phyloP scores from a whole-genome alignment of 1,284 basidiomycete species.

The Apiotrichum akiyoshidainum region DNA sequence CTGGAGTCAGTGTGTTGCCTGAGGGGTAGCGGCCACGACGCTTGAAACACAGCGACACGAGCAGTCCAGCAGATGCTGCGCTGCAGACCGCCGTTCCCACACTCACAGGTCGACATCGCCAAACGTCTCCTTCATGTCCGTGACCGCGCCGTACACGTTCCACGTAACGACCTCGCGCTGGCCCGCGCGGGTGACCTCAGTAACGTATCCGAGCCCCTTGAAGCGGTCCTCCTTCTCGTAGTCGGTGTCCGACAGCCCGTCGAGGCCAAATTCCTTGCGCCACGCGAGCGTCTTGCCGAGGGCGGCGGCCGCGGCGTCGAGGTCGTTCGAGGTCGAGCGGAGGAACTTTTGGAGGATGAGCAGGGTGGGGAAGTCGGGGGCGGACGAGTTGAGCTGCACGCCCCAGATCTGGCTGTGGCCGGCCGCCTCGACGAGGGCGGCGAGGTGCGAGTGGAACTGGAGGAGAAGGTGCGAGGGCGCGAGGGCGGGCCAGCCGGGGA shows the following conservation, averaged over 20 bases:
- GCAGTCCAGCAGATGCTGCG: too few species aligned
- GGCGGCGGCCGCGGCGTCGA: conserved; percentile 18
- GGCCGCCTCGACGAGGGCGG: conserved; percentile 18
- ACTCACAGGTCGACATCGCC: conserved; percentile 28
- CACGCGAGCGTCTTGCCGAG: conserved; percentile 26
- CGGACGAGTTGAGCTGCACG: conserved; percentile 19
- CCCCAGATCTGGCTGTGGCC: conserved; percentile 28
- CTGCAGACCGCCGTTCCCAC: neutral
- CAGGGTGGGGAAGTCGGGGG: conserved; percentile 20
- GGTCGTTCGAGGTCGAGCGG: conserved; percentile 18
- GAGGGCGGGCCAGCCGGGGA: conserved; percentile 21
- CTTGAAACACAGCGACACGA: too few species aligned
- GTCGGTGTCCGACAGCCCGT: conserved; percentile 1
- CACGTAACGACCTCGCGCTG: conserved; percentile 24
- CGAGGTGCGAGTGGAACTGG: conserved; percentile 19
- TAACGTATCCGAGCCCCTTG: conserved; percentile 29
- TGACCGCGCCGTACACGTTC: conserved; percentile 33
- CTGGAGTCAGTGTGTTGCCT: conserved; percentile 5
- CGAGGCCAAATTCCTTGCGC: conserved; percentile 28
- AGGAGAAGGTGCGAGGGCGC: conserved; percentile 21
- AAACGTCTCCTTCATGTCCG: conserved; percentile 24
- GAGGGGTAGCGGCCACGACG: neutral
- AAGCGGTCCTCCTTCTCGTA: conserved; percentile 15
- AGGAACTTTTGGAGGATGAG: conserved; percentile 33
- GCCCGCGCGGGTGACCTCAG: conserved; percentile 13